These are phyloP conservation scores for Ogataea chonburiensis DNA, from an alignment of 805 yeast genomes.

Conservation along the genomic window DNA sequence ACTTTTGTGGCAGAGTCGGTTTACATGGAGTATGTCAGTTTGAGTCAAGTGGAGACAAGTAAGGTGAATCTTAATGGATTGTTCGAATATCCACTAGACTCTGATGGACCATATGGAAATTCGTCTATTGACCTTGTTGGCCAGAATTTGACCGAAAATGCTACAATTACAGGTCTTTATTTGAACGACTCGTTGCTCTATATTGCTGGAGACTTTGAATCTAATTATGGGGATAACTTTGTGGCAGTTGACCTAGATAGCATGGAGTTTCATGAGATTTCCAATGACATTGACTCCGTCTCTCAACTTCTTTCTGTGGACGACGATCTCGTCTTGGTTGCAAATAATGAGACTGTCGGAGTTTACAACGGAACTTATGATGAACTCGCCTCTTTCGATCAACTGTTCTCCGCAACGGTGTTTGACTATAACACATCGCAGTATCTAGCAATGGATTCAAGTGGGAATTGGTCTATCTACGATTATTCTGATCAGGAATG, in stretches of 20 bases:
- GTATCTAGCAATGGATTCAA: constrained; percentile 40
- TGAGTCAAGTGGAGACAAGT: constrained; percentile 37
- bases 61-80: constrained; percentile 61
- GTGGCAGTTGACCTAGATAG: constrained; percentile 30
- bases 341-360: constrained; percentile 31
- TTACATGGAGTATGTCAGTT: constrained; percentile 45
- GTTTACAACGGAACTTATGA: constrained; percentile 38
- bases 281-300: constrained; percentile 35
- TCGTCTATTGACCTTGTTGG: constrained; percentile 46
- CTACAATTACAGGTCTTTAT: constrained; percentile 39
- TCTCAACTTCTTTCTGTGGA: constrained; percentile 30
- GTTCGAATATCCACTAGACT: constrained; percentile 69
- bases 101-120: constrained; percentile 41
- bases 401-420: constrained; percentile 22
- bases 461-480: constrained; percentile 12
- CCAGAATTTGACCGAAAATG: constrained; percentile 35
- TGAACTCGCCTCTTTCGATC: constrained; percentile 35
- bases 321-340: constrained; percentile 44
- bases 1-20: constrained; percentile 73
- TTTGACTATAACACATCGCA: constrained; percentile 39
- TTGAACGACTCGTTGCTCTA: constrained; percentile 36
- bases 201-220: constrained; percentile 50
- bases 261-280: neutral
- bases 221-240: constrained; percentile 39
- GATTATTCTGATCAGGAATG: constrained; percentile 34